Evolutionary conservation across 2,329 filamentous ascomycete genomes (phyloP).

Genomic region (Xylariaceae sp.): DNA sequence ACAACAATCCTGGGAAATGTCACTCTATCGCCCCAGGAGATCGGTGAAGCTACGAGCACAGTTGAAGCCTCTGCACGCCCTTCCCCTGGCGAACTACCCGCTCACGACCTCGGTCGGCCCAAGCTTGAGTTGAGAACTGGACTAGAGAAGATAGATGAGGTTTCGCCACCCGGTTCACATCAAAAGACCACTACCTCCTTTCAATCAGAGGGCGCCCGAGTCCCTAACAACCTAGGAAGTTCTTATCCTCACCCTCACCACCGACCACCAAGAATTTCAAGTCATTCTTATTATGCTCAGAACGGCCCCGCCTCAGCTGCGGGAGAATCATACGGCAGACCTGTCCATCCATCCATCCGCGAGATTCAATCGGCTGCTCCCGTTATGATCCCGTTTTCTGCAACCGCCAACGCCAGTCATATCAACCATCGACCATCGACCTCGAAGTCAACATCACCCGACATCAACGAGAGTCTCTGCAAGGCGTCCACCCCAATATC

Average conservation of each 20-base stretch:
- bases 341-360: not conserved
- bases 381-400: not conserved
- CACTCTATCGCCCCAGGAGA: constrained; percentile 19
- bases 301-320: constrained; percentile 10
- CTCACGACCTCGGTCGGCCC: constrained; percentile 9
- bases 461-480: not conserved
- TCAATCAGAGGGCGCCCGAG: constrained; percentile 9
- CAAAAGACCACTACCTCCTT: not conserved
- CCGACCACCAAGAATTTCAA: not conserved
- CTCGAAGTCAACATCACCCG: constrained; percentile 1
- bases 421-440: not conserved
- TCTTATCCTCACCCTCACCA: constrained; percentile 11
- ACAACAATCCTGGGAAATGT: not conserved
- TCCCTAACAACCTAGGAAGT: constrained; percentile 10
- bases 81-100: constrained; percentile 16
- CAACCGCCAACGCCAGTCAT: not conserved
- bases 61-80: constrained; percentile 18
- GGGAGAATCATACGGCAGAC: constrained; percentile 1
- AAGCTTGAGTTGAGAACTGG: constrained; percentile 7
- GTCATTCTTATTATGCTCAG: not conserved
- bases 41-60: constrained; percentile 16
- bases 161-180: constrained; percentile 10
- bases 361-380: not conserved
- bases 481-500: constrained; percentile 2
- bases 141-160: constrained; percentile 8